A percentile compares a stretch with the other conserved stretches of the same genome.
Conservation (phyloP, 345 rosid species). For the Lagerstroemia speciosa region DNA sequence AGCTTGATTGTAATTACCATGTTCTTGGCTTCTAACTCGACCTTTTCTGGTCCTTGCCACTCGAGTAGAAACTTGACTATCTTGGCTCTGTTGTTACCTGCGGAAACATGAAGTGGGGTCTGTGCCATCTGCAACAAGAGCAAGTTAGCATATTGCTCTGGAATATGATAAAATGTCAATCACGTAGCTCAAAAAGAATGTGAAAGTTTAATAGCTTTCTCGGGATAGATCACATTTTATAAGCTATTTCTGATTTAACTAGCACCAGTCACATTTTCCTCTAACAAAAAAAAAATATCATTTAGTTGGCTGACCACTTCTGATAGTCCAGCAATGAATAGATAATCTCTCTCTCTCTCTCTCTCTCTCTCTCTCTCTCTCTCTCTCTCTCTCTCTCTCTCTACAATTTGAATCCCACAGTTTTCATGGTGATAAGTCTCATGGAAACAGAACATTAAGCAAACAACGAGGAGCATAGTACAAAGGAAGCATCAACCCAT, state of each 20-base stretch:
- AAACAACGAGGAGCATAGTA: background rate
- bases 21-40: constrained; percentile 80
- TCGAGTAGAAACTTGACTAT: constrained; percentile 63
- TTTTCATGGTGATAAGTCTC: background rate
- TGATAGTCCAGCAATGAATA: background rate
- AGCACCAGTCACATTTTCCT: background rate
- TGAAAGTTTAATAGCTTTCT: background rate
- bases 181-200: background rate
- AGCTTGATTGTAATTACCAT: constrained; percentile 29
- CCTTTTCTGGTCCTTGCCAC: constrained; percentile 63
- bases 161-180: background rate
- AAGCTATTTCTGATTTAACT: background rate
- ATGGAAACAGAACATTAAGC: background rate
- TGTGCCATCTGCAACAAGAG: constrained; percentile 70
- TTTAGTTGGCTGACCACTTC: too few species aligned
- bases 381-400: background rate
- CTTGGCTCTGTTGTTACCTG: constrained; percentile 69
- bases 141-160: background rate
- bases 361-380: too few species aligned
- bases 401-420: background rate
- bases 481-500: background rate
- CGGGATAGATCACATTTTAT: background rate
- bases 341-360: too few species aligned
- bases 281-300: too few species aligned
- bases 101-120: constrained; percentile 92